Conservation (phyloP, 352 stramenopile species). For the Blastocystis sp. region DNA sequence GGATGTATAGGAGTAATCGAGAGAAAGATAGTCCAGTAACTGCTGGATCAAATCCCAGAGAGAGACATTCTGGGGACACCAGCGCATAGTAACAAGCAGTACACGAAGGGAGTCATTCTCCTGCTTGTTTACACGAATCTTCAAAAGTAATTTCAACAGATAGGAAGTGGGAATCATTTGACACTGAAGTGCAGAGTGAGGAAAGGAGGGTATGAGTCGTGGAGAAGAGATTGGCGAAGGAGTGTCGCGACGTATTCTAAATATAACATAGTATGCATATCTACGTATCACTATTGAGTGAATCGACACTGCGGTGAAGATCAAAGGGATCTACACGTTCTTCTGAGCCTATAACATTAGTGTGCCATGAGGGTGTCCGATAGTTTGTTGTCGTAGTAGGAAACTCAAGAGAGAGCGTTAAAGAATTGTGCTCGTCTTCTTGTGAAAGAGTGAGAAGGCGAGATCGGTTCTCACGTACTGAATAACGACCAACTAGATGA, state of each 20-base stretch:
- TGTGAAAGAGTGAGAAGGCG: not conserved
- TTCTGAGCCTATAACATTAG: not conserved
- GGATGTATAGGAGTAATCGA: not conserved
- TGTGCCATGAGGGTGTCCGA: not conserved
- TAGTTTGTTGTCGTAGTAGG: not conserved
- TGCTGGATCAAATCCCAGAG: not conserved
- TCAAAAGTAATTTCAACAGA: not conserved
- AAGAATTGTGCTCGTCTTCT: not conserved
- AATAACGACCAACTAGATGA: not conserved
- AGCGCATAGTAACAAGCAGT: not conserved
- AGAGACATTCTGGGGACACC: not conserved
- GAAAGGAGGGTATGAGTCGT: not conserved
- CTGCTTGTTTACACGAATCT: not conserved
- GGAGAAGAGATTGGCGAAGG: slow-evolving; percentile 23
- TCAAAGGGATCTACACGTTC: not conserved
- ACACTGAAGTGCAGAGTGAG: slow-evolving; percentile 8
- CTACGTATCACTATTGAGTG: not conserved
- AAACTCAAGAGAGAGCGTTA: not conserved
- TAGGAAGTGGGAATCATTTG: not conserved
- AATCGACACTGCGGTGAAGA: not conserved
- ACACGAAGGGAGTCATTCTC: not conserved
- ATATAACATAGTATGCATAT: not conserved
- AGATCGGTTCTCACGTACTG: not conserved
- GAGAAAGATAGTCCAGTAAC: not conserved
- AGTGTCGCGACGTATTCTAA: not conserved